Percentiles rank a stretch among this genome's conserved stretches.
Conservation (phyloP, 2,329 filamentous ascomycete genomes). For the Berkeleyomyces rouxiae region DNA sequence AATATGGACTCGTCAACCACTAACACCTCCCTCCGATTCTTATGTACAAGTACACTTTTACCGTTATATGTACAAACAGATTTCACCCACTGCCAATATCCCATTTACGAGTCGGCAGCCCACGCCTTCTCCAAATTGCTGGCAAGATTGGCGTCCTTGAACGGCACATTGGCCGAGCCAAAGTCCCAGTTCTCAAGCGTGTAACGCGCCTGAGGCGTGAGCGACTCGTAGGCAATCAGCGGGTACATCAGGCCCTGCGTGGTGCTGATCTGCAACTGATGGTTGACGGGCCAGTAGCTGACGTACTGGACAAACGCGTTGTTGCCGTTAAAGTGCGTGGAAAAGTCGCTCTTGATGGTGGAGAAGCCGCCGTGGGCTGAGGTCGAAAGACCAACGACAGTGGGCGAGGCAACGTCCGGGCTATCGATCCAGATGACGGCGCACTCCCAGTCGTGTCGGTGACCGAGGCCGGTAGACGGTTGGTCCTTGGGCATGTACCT, state of each 20-base stretch:
- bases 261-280: conserved; percentile 23
- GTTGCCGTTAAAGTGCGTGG: conserved; percentile 8
- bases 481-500: conserved; percentile 29
- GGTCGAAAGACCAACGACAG: conserved; percentile 23
- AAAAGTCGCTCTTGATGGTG: conserved; percentile 14
- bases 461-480: conserved; percentile 20
- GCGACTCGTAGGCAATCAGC: conserved; percentile 27
- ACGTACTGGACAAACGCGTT: conserved; percentile 21
- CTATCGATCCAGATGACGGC: conserved; percentile 21
- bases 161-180: conserved; percentile 26
- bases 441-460: conserved; percentile 27
- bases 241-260: conserved; percentile 23
- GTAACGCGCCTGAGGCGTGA: conserved; percentile 21
- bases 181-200: conserved; percentile 26
- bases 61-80: not conserved
- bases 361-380: conserved; percentile 25
- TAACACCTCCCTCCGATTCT: not conserved
- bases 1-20: not conserved
- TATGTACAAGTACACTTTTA: not conserved
- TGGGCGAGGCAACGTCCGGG: conserved; percentile 17
- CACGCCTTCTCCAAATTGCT: conserved; percentile 12
- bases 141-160: conserved; percentile 21
- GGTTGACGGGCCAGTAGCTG: conserved; percentile 18
- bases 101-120: not conserved
- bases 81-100: conserved; percentile 18